Conservation (phyloP, 2,329 filamentous ascomycete species). For the Xylariaceae sp. region DNA sequence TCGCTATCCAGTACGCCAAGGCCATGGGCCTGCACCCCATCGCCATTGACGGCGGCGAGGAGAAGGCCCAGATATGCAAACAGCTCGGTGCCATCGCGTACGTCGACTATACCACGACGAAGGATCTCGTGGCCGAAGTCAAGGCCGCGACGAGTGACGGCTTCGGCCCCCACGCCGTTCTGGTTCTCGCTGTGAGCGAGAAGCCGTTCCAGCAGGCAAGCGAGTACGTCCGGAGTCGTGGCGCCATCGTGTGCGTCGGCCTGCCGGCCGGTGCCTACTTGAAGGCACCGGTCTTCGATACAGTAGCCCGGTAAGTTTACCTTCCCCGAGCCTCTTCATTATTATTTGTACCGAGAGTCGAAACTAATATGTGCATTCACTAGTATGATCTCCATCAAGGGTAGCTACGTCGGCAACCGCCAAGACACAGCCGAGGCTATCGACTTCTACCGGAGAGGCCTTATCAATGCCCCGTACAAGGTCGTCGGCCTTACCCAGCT, state of each 20-base stretch:
- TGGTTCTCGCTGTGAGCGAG: conserved; percentile 84
- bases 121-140: conserved; percentile 82
- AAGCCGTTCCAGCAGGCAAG: conserved; percentile 95
- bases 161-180: conserved; percentile 82
- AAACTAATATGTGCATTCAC: neutral
- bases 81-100: conserved; percentile 72
- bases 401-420: conserved; percentile 91
- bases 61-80: conserved; percentile 74
- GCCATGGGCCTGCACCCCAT: conserved; percentile 85
- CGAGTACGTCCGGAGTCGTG: conserved; percentile 81
- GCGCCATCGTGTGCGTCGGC: conserved; percentile 86
- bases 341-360: neutral
- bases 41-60: conserved; percentile 80
- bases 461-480: conserved; percentile 90
- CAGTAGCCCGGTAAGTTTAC: conserved; percentile 60
- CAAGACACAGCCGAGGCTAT: conserved; percentile 86
- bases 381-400: conserved; percentile 89
- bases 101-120: conserved; percentile 77
- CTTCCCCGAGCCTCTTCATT: neutral
- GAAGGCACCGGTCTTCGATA: conserved; percentile 84
- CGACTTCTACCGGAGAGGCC: conserved; percentile 82
- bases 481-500: conserved; percentile 79
- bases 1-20: conserved; percentile 85
- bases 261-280: conserved; percentile 80
- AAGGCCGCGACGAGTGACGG: conserved; percentile 79